Percentiles rank a stretch among this genome's conserved stretches.
These are phyloP conservation scores for Epichloe bromicola DNA, from an alignment of 2,329 filamentous ascomycete genomes.

Conservation along the genomic window DNA sequence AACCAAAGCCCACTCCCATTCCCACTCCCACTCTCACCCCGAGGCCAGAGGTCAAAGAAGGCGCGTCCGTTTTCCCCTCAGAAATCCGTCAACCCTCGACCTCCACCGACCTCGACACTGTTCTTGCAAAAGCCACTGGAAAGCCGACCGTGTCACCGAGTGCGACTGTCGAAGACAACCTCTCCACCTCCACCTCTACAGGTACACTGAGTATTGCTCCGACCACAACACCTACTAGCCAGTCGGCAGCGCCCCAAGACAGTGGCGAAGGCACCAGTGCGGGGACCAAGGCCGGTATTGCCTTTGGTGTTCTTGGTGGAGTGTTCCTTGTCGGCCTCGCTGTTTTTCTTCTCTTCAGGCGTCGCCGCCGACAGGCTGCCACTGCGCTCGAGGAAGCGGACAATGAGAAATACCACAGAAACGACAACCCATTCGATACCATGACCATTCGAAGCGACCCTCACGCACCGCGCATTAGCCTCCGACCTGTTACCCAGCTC, in stretches of 20 bases:
- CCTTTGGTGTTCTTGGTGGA: constrained; percentile 64
- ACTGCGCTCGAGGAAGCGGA: constrained; percentile 35
- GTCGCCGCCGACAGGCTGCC: constrained; percentile 52
- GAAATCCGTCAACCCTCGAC: constrained; percentile 16
- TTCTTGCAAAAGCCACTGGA: constrained; percentile 19
- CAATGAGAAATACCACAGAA: constrained; percentile 49
- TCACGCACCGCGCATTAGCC: constrained; percentile 66
- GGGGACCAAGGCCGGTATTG: constrained; percentile 64
- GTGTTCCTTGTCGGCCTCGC: constrained; percentile 54
- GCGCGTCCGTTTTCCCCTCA: constrained; percentile 10
- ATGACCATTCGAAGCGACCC: constrained; percentile 17
- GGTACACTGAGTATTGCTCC: constrained; percentile 11
- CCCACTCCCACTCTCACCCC: not conserved
- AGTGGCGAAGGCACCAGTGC: constrained; percentile 14
- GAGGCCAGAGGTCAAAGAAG: constrained; percentile 5
- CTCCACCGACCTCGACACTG: constrained; percentile 12
- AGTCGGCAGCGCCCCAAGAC: constrained; percentile 2
- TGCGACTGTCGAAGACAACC: constrained; percentile 4
- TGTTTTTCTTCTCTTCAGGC: constrained; percentile 58
- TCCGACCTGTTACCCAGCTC: constrained; percentile 77
- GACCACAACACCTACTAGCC: constrained; percentile 9
- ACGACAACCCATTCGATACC: constrained; percentile 11
- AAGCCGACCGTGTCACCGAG: constrained; percentile 8
- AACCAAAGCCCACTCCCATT: constrained; percentile 4
- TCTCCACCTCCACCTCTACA: constrained; percentile 4